phyloP scores from a whole-genome alignment of 208 protist species.

The Herpetomonas samuelpessoai region DNA sequence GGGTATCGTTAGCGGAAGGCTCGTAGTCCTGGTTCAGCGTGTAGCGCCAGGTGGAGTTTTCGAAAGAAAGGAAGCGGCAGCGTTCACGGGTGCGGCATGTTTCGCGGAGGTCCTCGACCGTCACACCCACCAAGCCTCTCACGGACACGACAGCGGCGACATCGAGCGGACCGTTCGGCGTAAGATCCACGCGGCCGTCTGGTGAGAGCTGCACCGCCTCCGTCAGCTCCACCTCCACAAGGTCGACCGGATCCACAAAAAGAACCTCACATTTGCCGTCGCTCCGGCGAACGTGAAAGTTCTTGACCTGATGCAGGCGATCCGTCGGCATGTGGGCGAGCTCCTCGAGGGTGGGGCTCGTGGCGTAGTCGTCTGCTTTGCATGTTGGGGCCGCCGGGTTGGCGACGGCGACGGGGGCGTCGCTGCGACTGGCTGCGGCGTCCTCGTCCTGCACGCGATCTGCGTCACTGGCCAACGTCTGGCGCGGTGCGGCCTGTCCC shows the following conservation, averaged over 20 bases:
- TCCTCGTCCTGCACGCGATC: neutral
- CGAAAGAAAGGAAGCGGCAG: constrained; percentile 41
- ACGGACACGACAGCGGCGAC: constrained; percentile 66
- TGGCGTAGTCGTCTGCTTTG: constrained; percentile 48
- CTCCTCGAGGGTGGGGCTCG: constrained; percentile 50
- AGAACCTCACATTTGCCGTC: constrained; percentile 61
- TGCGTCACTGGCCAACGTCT: neutral
- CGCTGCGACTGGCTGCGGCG: neutral
- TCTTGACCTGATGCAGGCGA: constrained; percentile 45
- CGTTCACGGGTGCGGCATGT: constrained; percentile 22
- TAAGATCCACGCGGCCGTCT: constrained; percentile 65
- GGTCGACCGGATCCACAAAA: constrained; percentile 83
- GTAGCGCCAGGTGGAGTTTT: constrained; percentile 36
- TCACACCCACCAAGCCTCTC: constrained; percentile 39
- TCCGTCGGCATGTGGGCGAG: constrained; percentile 39
- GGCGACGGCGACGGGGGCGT: neutral
- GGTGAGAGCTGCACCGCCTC: constrained; percentile 45
- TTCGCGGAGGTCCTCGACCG: constrained; percentile 27
- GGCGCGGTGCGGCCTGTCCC: constrained; percentile 7
- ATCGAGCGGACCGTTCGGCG: constrained; percentile 56
- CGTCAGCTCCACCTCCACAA: constrained; percentile 65
- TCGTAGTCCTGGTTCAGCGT: constrained; percentile 19
- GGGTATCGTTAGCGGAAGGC: constrained; percentile 1
- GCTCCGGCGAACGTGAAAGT: constrained; percentile 52
- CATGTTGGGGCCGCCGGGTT: constrained; percentile 45